phyloP scores from a whole-genome alignment of 805 yeast species.

The Yarrowia hollandica region DNA sequence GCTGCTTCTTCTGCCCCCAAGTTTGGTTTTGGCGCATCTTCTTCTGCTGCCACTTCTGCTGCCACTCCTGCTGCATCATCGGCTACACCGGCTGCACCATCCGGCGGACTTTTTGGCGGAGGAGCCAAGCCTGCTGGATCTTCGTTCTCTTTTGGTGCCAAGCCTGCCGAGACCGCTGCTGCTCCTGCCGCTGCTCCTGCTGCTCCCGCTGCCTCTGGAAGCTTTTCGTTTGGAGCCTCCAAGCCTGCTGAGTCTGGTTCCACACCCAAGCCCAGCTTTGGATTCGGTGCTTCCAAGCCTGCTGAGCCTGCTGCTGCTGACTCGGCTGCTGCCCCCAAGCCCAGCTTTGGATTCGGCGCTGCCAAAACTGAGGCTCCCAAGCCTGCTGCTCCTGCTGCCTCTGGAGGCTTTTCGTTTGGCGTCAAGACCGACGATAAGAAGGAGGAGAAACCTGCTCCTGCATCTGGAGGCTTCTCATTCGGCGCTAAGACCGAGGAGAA shows the following conservation, averaged over 20 bases:
- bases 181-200: background rate
- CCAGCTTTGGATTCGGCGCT: background rate
- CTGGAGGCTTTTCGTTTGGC: conserved; percentile 29
- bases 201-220: background rate
- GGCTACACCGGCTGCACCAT: background rate
- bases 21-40: background rate
- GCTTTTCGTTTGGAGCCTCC: conserved; percentile 6
- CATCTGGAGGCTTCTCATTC: conserved; percentile 35
- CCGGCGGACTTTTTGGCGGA: background rate
- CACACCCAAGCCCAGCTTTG: no score
- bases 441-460: conserved; percentile 28
- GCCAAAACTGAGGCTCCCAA: background rate
- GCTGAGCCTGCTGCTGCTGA: no score
- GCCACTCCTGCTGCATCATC: background rate
- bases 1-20: background rate
- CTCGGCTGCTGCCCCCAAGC: background rate
- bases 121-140: background rate
- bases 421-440: conserved; percentile 29
- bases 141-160: conserved; percentile 27
- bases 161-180: background rate
- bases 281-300: no score
- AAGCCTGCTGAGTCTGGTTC: background rate
- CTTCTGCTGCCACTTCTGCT: background rate
- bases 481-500: conserved; percentile 31
- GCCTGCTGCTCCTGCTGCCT: background rate